These are phyloP conservation scores for Selaginella tamariscina DNA, from an alignment of 75 land plant species.

Conservation along the genomic window DNA sequence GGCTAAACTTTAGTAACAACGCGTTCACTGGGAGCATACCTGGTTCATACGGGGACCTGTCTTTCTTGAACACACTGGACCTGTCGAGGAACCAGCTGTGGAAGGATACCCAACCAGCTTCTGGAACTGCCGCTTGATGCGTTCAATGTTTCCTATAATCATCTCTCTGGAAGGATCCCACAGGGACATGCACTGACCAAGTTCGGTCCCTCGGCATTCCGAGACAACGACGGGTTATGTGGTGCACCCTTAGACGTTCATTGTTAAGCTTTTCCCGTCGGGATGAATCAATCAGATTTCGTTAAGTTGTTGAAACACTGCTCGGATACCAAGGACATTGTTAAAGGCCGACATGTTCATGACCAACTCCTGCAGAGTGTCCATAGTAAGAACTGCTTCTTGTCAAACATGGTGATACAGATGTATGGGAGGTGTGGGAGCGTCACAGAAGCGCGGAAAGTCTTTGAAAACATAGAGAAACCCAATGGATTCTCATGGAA, in stretches of 20 bases:
- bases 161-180: not conserved
- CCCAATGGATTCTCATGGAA: conserved; percentile 7
- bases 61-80: too few relatives aligned
- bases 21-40: too few relatives aligned
- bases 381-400: not conserved
- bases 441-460: not conserved
- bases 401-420: not conserved
- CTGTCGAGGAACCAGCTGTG: too few relatives aligned
- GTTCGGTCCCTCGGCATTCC: not conserved
- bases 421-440: conserved; percentile 10
- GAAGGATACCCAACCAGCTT: not conserved
- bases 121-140: not conserved
- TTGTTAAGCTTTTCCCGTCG: too few relatives aligned
- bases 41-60: too few relatives aligned
- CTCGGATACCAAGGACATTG: not conserved
- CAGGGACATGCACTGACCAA: not conserved
- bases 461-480: not conserved
- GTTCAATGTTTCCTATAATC: conserved; percentile 1
- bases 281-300: not conserved
- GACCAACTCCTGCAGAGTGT: not conserved
- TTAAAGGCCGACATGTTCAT: not conserved
- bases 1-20: too few relatives aligned
- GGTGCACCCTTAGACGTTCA: not conserved
- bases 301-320: not conserved
- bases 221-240: not conserved